Evolutionary conservation across 2,329 filamentous ascomycete genomes (phyloP).

Genomic region (Penicillium sp.): DNA sequence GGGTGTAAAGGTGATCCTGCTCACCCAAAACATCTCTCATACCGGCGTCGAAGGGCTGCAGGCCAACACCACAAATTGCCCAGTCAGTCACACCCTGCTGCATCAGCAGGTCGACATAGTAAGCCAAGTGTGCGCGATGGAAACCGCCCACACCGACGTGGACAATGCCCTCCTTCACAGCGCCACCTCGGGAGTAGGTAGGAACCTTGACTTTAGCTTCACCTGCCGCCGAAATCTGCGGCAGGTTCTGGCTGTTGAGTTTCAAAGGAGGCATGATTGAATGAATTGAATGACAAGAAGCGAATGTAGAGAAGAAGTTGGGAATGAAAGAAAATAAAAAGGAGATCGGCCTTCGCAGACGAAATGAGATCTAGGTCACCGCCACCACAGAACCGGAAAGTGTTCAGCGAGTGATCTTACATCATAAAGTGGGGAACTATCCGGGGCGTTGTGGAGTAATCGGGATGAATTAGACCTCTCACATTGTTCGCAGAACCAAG

Average conservation of each 20-base stretch:
- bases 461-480: background rate
- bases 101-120: slow-evolving; percentile 54
- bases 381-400: background rate
- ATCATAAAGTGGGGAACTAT: background rate
- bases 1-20: slow-evolving; percentile 56
- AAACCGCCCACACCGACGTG: slow-evolving; percentile 58
- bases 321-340: background rate
- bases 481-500: background rate
- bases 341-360: background rate
- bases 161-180: slow-evolving; percentile 56
- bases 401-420: background rate
- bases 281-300: slow-evolving; percentile 10
- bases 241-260: slow-evolving; percentile 43
- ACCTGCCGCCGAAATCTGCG: slow-evolving; percentile 34
- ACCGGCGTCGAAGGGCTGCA: slow-evolving; percentile 51
- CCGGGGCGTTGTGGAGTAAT: background rate
- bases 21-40: slow-evolving; percentile 54
- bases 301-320: background rate
- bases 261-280: slow-evolving; percentile 37
- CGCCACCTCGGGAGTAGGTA: slow-evolving; percentile 45
- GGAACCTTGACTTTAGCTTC: slow-evolving; percentile 39
- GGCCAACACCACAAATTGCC: slow-evolving; percentile 55
- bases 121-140: slow-evolving; percentile 56
- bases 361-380: background rate
- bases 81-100: slow-evolving; percentile 48